Conservation (phyloP, 1,284 basidiomycete species). For the Inonotus obliquus region DNA sequence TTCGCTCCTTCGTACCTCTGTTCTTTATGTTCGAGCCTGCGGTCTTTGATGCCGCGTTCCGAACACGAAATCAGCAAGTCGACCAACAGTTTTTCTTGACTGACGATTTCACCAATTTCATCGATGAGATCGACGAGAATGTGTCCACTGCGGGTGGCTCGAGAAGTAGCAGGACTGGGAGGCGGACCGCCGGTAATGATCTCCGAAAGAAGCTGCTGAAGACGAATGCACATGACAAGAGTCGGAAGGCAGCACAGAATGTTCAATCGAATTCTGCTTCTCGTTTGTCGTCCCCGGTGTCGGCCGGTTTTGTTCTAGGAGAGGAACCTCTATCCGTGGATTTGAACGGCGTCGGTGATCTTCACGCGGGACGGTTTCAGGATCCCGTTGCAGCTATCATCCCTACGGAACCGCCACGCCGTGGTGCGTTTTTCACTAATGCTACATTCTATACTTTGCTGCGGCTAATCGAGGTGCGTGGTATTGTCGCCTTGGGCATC, state of each 20-base stretch:
- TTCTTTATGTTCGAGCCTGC: slow-evolving; percentile 69
- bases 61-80: slow-evolving; percentile 27
- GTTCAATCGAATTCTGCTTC: slow-evolving; percentile 37
- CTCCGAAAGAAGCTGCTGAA: slow-evolving; percentile 71
- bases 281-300: slow-evolving; percentile 53
- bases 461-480: slow-evolving; percentile 75
- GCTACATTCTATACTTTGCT: slow-evolving; percentile 84
- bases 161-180: slow-evolving; percentile 36
- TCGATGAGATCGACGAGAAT: slow-evolving; percentile 42
- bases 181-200: slow-evolving; percentile 46
- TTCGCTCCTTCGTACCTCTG: slow-evolving; percentile 74
- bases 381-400: slow-evolving; percentile 10
- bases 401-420: slow-evolving; percentile 30
- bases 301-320: slow-evolving; percentile 39
- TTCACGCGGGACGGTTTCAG: slow-evolving; percentile 20
- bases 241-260: slow-evolving; percentile 47
- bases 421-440: slow-evolving; percentile 82
- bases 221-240: slow-evolving; percentile 68
- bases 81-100: slow-evolving; percentile 19
- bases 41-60: slow-evolving; percentile 68
- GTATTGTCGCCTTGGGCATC: neutral
- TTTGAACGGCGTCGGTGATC: slow-evolving; percentile 21
- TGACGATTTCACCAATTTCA: slow-evolving; percentile 27
- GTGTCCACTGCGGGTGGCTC: slow-evolving; percentile 35
- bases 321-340: slow-evolving; percentile 29